Percentiles rank a stretch among this genome's conserved stretches.
phyloP scores from a whole-genome alignment of 2,329 filamentous ascomycete genomes.

The Cladophialophora bantiana region DNA sequence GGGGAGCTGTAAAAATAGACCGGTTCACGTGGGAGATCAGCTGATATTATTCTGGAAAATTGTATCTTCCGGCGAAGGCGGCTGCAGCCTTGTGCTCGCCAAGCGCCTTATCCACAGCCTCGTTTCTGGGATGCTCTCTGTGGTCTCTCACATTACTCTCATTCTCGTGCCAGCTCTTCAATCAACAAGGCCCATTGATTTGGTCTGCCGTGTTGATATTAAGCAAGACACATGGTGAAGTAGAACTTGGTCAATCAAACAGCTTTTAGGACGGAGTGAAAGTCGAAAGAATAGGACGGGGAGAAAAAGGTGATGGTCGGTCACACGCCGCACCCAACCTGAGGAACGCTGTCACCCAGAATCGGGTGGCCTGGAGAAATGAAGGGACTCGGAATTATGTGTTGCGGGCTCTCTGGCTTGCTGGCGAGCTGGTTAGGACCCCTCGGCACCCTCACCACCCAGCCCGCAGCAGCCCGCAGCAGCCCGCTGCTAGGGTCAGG shows the following conservation, averaged over 20 bases:
- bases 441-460: too few relatives aligned
- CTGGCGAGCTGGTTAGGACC: too few relatives aligned
- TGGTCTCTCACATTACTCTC: background rate
- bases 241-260: background rate
- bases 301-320: background rate
- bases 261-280: background rate
- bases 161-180: background rate
- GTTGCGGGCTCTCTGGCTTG: background rate
- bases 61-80: background rate
- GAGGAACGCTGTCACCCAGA: background rate
- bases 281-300: background rate
- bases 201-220: background rate
- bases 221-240: background rate
- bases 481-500: background rate
- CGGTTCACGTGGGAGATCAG: background rate
- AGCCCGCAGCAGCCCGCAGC: background rate
- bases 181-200: background rate
- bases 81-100: background rate
- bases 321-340: background rate
- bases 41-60: background rate
- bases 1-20: background rate
- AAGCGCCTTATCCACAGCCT: too few relatives aligned
- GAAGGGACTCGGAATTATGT: constrained; percentile 2
- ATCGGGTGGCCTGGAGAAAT: constrained; percentile 1
- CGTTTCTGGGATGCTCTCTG: too few relatives aligned